phyloP scores from a whole-genome alignment of 2,329 filamentous ascomycete species.

The Fusarium xyrophilum region DNA sequence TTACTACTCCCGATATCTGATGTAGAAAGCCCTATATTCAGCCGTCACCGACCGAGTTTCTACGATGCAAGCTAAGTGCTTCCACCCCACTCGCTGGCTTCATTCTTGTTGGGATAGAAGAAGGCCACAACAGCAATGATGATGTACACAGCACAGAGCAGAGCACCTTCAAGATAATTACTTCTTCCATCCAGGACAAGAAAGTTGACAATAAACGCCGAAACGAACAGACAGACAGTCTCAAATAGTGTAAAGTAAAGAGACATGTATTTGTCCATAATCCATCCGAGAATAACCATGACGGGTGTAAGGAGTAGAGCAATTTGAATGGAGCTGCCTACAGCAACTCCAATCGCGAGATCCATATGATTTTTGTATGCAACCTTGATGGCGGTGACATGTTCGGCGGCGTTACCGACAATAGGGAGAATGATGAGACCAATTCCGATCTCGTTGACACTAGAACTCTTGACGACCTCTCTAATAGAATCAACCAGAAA shows the following conservation, averaged over 20 bases:
- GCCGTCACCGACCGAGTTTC: conserved; percentile 11
- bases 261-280: conserved; percentile 71
- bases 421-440: conserved; percentile 76
- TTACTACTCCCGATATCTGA: background rate
- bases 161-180: conserved; percentile 83
- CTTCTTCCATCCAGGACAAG: conserved; percentile 83
- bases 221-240: conserved; percentile 85
- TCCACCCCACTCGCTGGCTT: conserved; percentile 53
- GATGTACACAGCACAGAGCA: conserved; percentile 71
- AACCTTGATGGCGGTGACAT: conserved; percentile 74
- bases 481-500: conserved; percentile 74
- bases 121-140: conserved; percentile 73
- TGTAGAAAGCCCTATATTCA: background rate
- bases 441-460: conserved; percentile 71
- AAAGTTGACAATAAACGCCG: conserved; percentile 86
- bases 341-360: conserved; percentile 73
- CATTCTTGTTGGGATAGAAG: conserved; percentile 64
- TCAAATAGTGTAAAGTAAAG: conserved; percentile 90
- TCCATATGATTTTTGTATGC: conserved; percentile 81
- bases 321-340: conserved; percentile 76
- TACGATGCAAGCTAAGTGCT: conserved; percentile 1
- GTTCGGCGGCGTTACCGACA: conserved; percentile 76
- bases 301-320: conserved; percentile 74
- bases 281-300: conserved; percentile 76
- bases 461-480: conserved; percentile 62